Conservation (phyloP, 768 basidiomycete species). For the Fistulinella prunicolor region DNA sequence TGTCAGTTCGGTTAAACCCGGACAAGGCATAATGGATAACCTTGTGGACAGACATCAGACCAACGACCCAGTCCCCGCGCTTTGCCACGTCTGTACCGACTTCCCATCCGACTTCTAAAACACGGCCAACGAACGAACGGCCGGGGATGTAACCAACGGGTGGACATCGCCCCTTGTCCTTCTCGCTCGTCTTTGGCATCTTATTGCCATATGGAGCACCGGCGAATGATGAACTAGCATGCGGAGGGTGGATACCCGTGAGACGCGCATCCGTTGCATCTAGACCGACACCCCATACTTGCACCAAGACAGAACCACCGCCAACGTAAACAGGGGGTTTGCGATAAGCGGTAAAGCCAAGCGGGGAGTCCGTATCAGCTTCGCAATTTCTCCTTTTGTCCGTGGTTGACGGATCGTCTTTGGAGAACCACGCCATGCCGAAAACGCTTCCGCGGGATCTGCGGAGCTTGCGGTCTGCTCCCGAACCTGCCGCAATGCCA, state of each 20-base stretch:
- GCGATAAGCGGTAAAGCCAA: slow-evolving; percentile 70
- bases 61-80: slow-evolving; percentile 87
- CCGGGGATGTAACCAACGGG: slow-evolving; percentile 79
- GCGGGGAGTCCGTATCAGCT: slow-evolving; percentile 29
- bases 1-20: slow-evolving; percentile 8
- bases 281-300: slow-evolving; percentile 86
- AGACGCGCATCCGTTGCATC: slow-evolving; percentile 72
- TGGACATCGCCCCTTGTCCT: slow-evolving; percentile 24
- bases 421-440: slow-evolving; percentile 30
- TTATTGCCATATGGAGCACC: slow-evolving; percentile 23
- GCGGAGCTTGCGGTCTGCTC: slow-evolving; percentile 11
- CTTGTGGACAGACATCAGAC: slow-evolving; percentile 75
- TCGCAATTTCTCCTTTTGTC: slow-evolving; percentile 8
- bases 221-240: slow-evolving; percentile 10
- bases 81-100: slow-evolving; percentile 47
- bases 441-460: slow-evolving; percentile 26
- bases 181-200: slow-evolving; percentile 20
- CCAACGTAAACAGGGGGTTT: slow-evolving; percentile 73
- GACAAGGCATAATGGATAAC: slow-evolving; percentile 40
- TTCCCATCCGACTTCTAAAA: slow-evolving; percentile 78
- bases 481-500: slow-evolving; percentile 40
- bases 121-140: slow-evolving; percentile 80
- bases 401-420: slow-evolving; percentile 17
- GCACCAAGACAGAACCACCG: slow-evolving; percentile 68
- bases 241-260: slow-evolving; percentile 43